These are phyloP conservation scores for Aspergillus phoenicis DNA, from an alignment of 2,329 filamentous ascomycete genomes.

Conservation along the genomic window DNA sequence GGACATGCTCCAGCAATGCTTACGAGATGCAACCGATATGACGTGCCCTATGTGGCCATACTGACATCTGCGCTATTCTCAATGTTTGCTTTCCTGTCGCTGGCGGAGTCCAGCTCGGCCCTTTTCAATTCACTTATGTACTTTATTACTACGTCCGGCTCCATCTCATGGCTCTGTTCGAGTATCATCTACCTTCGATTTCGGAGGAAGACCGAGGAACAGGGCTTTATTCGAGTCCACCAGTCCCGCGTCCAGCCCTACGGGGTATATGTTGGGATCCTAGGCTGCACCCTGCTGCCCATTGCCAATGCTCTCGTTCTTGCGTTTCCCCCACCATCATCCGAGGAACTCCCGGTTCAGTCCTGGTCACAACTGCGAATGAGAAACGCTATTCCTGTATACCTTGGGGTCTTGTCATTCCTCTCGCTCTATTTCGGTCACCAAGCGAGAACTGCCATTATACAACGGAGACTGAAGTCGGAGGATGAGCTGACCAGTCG, in stretches of 20 bases:
- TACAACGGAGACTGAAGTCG: not conserved
- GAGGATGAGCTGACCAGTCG: not conserved
- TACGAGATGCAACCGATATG: conserved; percentile 59
- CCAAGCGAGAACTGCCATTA: not conserved
- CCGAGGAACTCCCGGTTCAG: not conserved
- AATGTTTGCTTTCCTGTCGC: conserved; percentile 67
- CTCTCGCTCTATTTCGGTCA: conserved; percentile 3
- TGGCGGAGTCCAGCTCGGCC: conserved; percentile 58
- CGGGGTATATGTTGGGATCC: not conserved
- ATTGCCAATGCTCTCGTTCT: conserved; percentile 6
- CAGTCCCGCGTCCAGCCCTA: conserved; percentile 9
- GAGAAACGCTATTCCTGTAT: conserved; percentile 7
- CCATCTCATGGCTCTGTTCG: conserved; percentile 70
- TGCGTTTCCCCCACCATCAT: conserved; percentile 1
- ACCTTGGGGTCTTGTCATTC: not conserved
- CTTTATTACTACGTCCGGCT: conserved; percentile 67
- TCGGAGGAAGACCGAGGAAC: conserved; percentile 2
- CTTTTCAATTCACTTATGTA: conserved; percentile 73
- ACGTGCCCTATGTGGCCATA: conserved; percentile 65
- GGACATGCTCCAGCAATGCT: conserved; percentile 64
- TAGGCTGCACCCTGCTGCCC: conserved; percentile 3
- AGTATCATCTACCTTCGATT: conserved; percentile 56
- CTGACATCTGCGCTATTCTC: conserved; percentile 58
- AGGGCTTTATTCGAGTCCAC: not conserved
- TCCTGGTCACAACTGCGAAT: conserved; percentile 3